Evolutionary conservation across 805 yeast genomes (phyloP).

Genomic region (Pichia cabralensis): DNA sequence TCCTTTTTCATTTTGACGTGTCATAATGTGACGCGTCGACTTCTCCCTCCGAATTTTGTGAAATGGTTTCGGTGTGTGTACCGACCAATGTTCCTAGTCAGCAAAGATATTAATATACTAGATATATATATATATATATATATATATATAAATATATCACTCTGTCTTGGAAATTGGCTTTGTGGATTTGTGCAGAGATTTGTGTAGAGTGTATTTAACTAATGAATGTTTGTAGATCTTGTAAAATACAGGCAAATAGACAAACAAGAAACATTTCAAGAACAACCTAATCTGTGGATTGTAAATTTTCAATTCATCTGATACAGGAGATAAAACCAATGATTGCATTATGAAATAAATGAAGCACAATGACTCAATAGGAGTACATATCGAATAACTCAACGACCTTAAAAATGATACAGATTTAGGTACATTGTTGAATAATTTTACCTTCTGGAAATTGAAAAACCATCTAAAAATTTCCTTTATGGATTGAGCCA

Average conservation of each 20-base stretch:
- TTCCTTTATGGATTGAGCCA: slow-evolving; percentile 17
- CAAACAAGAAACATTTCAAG: slow-evolving; percentile 11
- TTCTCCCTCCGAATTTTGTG: too few species aligned
- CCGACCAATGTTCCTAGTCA: too few species aligned
- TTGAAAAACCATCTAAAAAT: slow-evolving; percentile 18
- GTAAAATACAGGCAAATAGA: slow-evolving; percentile 17
- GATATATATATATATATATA: too few species aligned
- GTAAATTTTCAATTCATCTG: slow-evolving; percentile 12
- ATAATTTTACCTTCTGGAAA: slow-evolving; percentile 20
- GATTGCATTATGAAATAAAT: slow-evolving; percentile 15
- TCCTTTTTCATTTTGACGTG: too few species aligned
- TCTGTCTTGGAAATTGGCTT: too few species aligned
- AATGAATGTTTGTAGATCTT: slow-evolving; percentile 16
- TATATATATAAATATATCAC: background rate
- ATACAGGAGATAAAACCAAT: slow-evolving; percentile 13
- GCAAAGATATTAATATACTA: too few species aligned
- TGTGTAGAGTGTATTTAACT: too few species aligned
- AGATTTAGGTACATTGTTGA: slow-evolving; percentile 13
- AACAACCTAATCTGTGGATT: slow-evolving; percentile 5
- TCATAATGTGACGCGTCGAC: too few species aligned
- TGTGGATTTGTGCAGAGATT: too few species aligned
- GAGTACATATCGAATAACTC: slow-evolving; percentile 12
- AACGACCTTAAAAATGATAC: slow-evolving; percentile 13
- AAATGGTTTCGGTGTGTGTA: too few species aligned
- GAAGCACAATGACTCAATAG: slow-evolving; percentile 16